These are phyloP conservation scores for Meripilus lineatus DNA, from an alignment of 1,284 basidiomycete species.

Conservation along the genomic window DNA sequence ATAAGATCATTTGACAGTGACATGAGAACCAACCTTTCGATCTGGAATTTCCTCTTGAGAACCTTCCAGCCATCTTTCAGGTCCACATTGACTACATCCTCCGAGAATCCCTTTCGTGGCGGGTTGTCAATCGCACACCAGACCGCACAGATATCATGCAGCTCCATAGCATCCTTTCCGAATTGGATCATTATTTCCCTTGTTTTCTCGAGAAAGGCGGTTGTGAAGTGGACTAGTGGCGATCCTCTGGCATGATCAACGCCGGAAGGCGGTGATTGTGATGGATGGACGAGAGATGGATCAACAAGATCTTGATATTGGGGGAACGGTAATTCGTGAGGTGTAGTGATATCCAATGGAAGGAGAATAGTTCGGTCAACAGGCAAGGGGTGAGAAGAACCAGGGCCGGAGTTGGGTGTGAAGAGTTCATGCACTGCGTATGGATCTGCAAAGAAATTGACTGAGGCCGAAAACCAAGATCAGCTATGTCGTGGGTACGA, in stretches of 20 bases:
- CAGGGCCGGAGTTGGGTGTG: conserved; percentile 27
- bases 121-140: conserved; percentile 75
- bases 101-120: conserved; percentile 32
- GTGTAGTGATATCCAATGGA: conserved; percentile 79
- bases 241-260: conserved; percentile 39
- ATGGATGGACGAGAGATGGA: conserved; percentile 35
- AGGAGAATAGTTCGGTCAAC: conserved; percentile 66
- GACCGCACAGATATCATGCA: conserved; percentile 81
- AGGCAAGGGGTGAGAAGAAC: conserved; percentile 40
- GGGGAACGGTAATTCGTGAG: conserved; percentile 74
- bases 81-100: conserved; percentile 25
- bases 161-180: conserved; percentile 80
- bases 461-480: conserved; percentile 30
- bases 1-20: background rate
- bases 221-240: conserved; percentile 70
- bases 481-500: background rate
- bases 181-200: conserved; percentile 66
- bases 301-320: conserved; percentile 54
- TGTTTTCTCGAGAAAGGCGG: conserved; percentile 72
- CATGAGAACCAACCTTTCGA: conserved; percentile 53
- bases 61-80: conserved; percentile 46
- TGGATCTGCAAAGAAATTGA: conserved; percentile 95
- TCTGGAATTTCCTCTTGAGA: conserved; percentile 51
- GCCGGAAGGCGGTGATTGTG: background rate
- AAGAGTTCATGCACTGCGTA: conserved; percentile 73